A percentile compares a stretch with the other conserved stretches of the same genome.
Evolutionary conservation across 192 early-diverging fungal genomes (phyloP).

Genomic region (Pilobolus umbonatus): DNA sequence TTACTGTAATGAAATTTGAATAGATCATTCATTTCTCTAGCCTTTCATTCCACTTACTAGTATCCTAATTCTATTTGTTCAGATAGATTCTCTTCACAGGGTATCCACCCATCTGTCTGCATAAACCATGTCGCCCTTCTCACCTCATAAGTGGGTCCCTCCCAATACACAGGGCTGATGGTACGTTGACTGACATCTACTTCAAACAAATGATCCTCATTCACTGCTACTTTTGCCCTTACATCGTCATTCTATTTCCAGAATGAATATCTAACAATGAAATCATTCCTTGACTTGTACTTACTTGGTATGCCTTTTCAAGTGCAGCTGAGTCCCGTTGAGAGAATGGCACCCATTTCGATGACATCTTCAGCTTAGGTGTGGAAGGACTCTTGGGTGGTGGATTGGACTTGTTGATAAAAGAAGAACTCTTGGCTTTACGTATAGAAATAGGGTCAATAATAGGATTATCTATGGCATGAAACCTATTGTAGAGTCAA

Average conservation of each 20-base stretch:
- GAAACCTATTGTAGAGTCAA: constrained; percentile 31
- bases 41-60: constrained; percentile 41
- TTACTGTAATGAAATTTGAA: constrained; percentile 10
- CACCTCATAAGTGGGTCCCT: constrained; percentile 76
- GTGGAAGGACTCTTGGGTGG: constrained; percentile 35
- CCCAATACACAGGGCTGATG: constrained; percentile 73
- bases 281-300: constrained; percentile 1
- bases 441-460: constrained; percentile 16
- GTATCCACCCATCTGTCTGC: constrained; percentile 57
- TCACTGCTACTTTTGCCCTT: constrained; percentile 53
- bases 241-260: constrained; percentile 25
- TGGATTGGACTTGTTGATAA: constrained; percentile 9
- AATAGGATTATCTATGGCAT: constrained; percentile 42
- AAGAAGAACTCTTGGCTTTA: constrained; percentile 15
- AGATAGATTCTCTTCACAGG: constrained; percentile 79
- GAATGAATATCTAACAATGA: neutral
- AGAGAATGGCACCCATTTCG: constrained; percentile 52
- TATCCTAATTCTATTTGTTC: constrained; percentile 82
- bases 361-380: constrained; percentile 33
- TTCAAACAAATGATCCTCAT: constrained; percentile 79
- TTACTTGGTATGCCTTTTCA: constrained; percentile 44
- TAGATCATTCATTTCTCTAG: too few relatives aligned
- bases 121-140: constrained; percentile 83
- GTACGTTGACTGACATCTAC: constrained; percentile 66
- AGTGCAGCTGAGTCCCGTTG: constrained; percentile 53